Evolutionary conservation across 129 eudicot species (phyloP), one percentile per base, ranked within the genome.

Genomic region (Helichrysum umbraculigerum): DNA sequence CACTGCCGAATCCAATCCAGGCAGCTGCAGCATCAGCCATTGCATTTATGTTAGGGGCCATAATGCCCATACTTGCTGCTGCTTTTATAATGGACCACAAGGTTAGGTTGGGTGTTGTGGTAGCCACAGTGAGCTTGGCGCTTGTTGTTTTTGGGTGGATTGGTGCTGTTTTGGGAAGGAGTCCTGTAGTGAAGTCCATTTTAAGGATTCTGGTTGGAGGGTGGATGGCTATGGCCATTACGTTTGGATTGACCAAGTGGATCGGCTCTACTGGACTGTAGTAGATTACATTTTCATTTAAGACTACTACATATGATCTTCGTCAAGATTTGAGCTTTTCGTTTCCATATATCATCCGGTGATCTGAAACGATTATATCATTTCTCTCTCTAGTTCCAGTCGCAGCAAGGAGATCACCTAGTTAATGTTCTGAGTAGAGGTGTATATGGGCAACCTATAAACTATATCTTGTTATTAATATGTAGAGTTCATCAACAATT

Each of bases 1-100:
- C 51, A 32, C 57, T 81, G 51, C 85, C 85, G 9, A 82, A 71
- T 39, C 85, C 85, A 5, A 35, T 82, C 50, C 81, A 82, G 70
- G 85, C 82, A 10, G 85, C 85, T 37, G 67, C 47, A 16, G 85
- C 85, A 37, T 82, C 85, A 22, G 85, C 85, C 11, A 5, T 81
- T 76, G 85, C 85, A 17, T 82, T 82, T 82, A 58, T 78, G 51
- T 19, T 76, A 44, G 85, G 85, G 17, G 85, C 85, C 60, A 47
- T 76, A 6, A 16, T 82, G 74, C 85, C 85, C 6, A 63, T 82
- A 67, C 73, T 82, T 34, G 74, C 82, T 15, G 85, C 85, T 71
- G 78, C 78, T 22, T 76, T 82, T 82, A 73, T 82, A 68, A 50
- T 20, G 33, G 64, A 71, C 57, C 68, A 64, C 15, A 68, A 11